A percentile compares a stretch with the other conserved stretches of the same genome.
Evolutionary conservation across 768 basidiomycete genomes (phyloP).

Genomic region (Epithele typhae): DNA sequence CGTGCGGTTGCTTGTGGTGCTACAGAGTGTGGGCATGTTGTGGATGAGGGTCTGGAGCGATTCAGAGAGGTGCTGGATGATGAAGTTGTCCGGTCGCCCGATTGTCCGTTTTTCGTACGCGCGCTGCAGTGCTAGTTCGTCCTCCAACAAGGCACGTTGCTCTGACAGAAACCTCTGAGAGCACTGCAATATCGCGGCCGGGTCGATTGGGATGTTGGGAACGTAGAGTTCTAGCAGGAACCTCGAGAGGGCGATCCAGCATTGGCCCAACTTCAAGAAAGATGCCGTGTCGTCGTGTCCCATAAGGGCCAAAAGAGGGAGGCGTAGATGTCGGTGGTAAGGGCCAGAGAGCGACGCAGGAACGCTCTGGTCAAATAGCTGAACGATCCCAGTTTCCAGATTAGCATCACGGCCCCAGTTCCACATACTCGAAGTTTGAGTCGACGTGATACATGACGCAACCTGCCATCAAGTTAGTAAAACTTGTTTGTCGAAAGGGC

Average conservation of each 20-base stretch:
- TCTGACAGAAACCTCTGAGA: constrained; percentile 39
- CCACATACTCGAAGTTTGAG: too few relatives aligned
- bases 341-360: too few relatives aligned
- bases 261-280: constrained; percentile 29
- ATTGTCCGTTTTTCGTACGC: constrained; percentile 50
- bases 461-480: too few relatives aligned
- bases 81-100: constrained; percentile 51
- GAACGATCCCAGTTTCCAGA: background rate
- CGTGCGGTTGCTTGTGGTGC: constrained; percentile 20
- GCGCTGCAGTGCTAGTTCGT: constrained; percentile 51
- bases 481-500: too few relatives aligned
- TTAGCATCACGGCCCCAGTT: too few relatives aligned
- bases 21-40: constrained; percentile 22
- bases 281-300: background rate
- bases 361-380: too few relatives aligned
- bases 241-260: constrained; percentile 60
- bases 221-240: constrained; percentile 69
- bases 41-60: constrained; percentile 28
- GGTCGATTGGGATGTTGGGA: constrained; percentile 84
- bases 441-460: too few relatives aligned
- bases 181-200: constrained; percentile 59
- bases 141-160: constrained; percentile 36
- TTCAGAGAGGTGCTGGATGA: constrained; percentile 41
- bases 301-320: background rate
- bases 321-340: constrained; percentile 11